Evolutionary conservation across 1,284 basidiomycete genomes (phyloP).

Genomic region (Phellopilus nigrolimitatus): DNA sequence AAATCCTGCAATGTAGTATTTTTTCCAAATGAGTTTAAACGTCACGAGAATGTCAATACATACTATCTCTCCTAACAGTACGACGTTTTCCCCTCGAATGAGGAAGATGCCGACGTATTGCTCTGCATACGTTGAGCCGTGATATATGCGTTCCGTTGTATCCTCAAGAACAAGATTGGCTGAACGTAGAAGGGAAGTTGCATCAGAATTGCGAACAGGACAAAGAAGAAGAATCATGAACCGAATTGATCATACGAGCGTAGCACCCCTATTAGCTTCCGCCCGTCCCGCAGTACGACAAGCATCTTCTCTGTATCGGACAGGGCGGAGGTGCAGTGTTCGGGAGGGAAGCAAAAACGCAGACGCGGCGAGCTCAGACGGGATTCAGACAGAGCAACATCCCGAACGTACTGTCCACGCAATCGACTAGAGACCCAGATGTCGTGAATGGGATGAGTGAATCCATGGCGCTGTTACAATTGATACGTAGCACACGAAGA

Average conservation of each 20-base stretch:
- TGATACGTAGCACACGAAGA: too few relatives aligned
- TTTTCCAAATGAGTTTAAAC: constrained; percentile 13
- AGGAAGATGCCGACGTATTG: constrained; percentile 86
- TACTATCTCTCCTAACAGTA: constrained; percentile 94
- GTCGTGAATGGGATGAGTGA: constrained; percentile 95
- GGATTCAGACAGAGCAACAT: constrained; percentile 40
- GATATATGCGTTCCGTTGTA: constrained; percentile 85
- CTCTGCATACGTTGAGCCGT: constrained; percentile 76
- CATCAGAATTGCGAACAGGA: background rate
- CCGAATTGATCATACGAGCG: constrained; percentile 99
- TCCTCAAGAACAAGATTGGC: constrained; percentile 93
- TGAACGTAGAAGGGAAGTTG: constrained; percentile 31
- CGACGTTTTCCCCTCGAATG: constrained; percentile 98
- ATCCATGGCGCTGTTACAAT: too few relatives aligned
- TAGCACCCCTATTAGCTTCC: constrained; percentile 94
- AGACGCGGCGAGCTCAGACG: constrained; percentile 42
- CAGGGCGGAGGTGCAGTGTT: background rate
- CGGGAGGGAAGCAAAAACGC: background rate
- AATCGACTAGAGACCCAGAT: constrained; percentile 93
- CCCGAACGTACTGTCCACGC: constrained; percentile 95
- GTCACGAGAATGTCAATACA: constrained; percentile 34
- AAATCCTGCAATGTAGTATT: constrained; percentile 61
- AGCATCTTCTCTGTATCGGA: constrained; percentile 88
- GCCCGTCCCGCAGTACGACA: constrained; percentile 91
- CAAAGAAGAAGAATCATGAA: constrained; percentile 38